These are phyloP conservation scores for Amanita pseudoporphyria DNA, from an alignment of 768 basidiomycete genomes.

Conservation along the genomic window DNA sequence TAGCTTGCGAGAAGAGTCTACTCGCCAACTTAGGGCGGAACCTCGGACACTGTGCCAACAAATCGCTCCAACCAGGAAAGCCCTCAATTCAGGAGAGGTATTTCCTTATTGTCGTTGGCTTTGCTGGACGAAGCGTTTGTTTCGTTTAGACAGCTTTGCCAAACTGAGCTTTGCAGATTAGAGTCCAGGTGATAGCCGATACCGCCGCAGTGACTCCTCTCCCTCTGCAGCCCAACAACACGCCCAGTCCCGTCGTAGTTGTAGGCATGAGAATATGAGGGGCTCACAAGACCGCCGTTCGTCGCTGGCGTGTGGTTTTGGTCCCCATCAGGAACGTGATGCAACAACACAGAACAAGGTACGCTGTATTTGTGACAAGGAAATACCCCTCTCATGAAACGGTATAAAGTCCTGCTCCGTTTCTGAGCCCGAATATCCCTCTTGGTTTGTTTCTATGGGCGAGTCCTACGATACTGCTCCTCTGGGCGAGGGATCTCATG, in stretches of 20 bases:
- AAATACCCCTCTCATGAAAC: neutral
- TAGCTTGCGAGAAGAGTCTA: too few relatives aligned
- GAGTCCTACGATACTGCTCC: neutral
- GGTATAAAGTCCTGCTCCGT: neutral
- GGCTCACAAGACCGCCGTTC: neutral
- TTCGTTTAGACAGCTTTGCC: slow-evolving; percentile 23
- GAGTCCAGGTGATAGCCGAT: too few relatives aligned
- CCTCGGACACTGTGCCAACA: too few relatives aligned
- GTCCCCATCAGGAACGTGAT: neutral
- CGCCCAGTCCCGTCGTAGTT: too few relatives aligned
- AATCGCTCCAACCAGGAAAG: too few relatives aligned
- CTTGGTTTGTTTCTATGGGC: neutral
- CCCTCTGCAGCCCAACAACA: too few relatives aligned
- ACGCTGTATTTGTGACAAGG: neutral
- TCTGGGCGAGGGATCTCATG: neutral
- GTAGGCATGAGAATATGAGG: neutral
- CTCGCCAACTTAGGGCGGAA: too few relatives aligned
- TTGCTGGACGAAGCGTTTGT: slow-evolving; percentile 22
- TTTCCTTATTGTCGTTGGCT: slow-evolving; percentile 52
- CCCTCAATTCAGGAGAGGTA: slow-evolving; percentile 78
- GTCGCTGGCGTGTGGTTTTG: neutral
- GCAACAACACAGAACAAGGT: neutral
- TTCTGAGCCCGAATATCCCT: neutral
- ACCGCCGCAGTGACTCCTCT: too few relatives aligned
- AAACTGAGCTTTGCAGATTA: neutral